These are phyloP conservation scores for Flaveria trinervia DNA, from an alignment of 129 eudicot species.

Conservation along the genomic window DNA sequence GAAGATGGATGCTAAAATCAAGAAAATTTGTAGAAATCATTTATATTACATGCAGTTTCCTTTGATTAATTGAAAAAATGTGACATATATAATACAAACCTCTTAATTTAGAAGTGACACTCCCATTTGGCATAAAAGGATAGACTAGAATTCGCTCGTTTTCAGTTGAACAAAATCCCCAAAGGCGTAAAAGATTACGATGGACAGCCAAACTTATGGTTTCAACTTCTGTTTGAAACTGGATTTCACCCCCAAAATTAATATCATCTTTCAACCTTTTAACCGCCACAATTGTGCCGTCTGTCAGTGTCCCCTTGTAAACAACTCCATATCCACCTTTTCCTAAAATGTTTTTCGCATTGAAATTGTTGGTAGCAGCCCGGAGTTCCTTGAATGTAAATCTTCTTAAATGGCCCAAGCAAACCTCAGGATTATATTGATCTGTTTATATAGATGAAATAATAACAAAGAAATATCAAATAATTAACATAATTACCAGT, in stretches of 20 bases:
- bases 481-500: background rate
- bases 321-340: slow-evolving; percentile 93
- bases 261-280: slow-evolving; percentile 78
- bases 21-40: background rate
- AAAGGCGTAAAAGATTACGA: slow-evolving; percentile 87
- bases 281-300: slow-evolving; percentile 87
- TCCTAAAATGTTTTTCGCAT: slow-evolving; percentile 71
- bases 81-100: slow-evolving; percentile 41
- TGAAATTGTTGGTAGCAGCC: slow-evolving; percentile 84
- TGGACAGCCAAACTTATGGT: slow-evolving; percentile 91
- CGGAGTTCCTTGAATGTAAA: slow-evolving; percentile 81
- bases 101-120: slow-evolving; percentile 85
- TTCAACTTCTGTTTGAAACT: slow-evolving; percentile 95
- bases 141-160: slow-evolving; percentile 88
- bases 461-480: background rate
- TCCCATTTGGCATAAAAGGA: slow-evolving; percentile 90
- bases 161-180: slow-evolving; percentile 89
- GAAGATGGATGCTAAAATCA: background rate
- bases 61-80: slow-evolving; percentile 2
- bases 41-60: background rate
- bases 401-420: slow-evolving; percentile 82
- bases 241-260: slow-evolving; percentile 80
- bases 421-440: slow-evolving; percentile 90
- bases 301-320: slow-evolving; percentile 63
- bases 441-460: slow-evolving; percentile 50